phyloP scores from a whole-genome alignment of 768 basidiomycete genomes.

The Lentinula raphanica region DNA sequence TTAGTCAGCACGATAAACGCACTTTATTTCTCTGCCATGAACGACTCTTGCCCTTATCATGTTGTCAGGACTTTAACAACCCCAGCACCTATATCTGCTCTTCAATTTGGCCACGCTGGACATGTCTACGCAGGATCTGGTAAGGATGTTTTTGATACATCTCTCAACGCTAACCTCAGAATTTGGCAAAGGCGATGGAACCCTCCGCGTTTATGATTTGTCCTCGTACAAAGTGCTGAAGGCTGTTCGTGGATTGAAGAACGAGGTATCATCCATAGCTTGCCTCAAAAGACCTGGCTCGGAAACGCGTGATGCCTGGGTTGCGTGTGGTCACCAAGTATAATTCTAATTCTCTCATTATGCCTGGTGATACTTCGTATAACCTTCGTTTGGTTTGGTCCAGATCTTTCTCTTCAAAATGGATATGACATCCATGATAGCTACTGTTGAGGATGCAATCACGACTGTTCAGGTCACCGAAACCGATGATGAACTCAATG shows the following conservation, averaged over 20 bases:
- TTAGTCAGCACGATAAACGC: neutral
- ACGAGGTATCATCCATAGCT: slow-evolving; percentile 60
- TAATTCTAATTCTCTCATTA: neutral
- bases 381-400: too few species aligned
- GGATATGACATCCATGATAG: slow-evolving; percentile 47
- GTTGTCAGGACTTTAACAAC: slow-evolving; percentile 26
- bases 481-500: slow-evolving; percentile 58
- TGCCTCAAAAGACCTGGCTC: slow-evolving; percentile 37
- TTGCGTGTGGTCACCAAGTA: slow-evolving; percentile 61
- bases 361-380: neutral
- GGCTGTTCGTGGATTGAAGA: slow-evolving; percentile 52
- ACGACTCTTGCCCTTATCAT: neutral
- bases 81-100: slow-evolving; percentile 49
- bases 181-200: slow-evolving; percentile 52
- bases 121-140: slow-evolving; percentile 62
- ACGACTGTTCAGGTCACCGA: slow-evolving; percentile 40
- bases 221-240: slow-evolving; percentile 56
- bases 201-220: slow-evolving; percentile 59
- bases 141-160: slow-evolving; percentile 21
- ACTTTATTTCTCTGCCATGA: neutral
- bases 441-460: slow-evolving; percentile 44
- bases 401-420: slow-evolving; percentile 44
- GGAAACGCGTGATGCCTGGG: slow-evolving; percentile 50
- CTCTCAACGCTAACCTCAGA: neutral
- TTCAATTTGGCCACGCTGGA: slow-evolving; percentile 43